Evolutionary conservation across 352 stramenopile species (phyloP), one percentile per base, ranked within the genome.

Genomic region (Globisporangium alternatum): DNA sequence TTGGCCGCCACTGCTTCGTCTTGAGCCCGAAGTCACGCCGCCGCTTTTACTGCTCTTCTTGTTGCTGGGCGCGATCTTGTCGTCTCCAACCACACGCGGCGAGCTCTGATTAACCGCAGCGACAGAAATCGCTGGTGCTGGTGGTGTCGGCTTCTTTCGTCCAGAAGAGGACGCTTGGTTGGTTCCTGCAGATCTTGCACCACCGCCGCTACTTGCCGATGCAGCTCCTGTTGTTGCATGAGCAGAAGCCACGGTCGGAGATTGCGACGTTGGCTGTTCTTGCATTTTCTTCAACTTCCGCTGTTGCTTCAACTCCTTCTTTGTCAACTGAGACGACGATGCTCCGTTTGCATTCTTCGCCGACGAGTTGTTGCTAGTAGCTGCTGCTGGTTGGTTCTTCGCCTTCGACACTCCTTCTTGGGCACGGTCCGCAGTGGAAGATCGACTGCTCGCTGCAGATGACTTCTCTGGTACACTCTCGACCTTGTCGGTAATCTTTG

Each of bases 251-350:
- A 58, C 33, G 8, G 55, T 30, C 22, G 62, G 44, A 25, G 5
- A 30, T 9, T 67, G 69, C 5, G 59, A 35, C 17, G 49, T 45
- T 30, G 64, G 21, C 19, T 58, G 60, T 2, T 91, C 82, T 56
- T 89, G 79, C 39, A 74, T 67, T 62, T 90, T 92, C 62, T 90
- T 91, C 28, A 77, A 66, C 54, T 89, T 93, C 8, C 83, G 74
- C 51, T 83, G 77, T 39, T 88, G 80, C 54, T 93, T 93, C 28
- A 81, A 31, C 41, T 93, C 84, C 49, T 88, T 90, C 59, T 88
- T 93, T 33, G 80, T 85, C 51, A 80, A 47, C 4, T 73, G 64
- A 33, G 52, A 15, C 22, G 70, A 56, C 17, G 57, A 28, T 15
- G 33, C 25, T 12, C 35, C 48, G 25, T 35, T 60, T 8, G 60